Base-by-base conservation (phyloP, 2,329 filamentous ascomycete genomes). In the Xylariales sp. region DNA sequence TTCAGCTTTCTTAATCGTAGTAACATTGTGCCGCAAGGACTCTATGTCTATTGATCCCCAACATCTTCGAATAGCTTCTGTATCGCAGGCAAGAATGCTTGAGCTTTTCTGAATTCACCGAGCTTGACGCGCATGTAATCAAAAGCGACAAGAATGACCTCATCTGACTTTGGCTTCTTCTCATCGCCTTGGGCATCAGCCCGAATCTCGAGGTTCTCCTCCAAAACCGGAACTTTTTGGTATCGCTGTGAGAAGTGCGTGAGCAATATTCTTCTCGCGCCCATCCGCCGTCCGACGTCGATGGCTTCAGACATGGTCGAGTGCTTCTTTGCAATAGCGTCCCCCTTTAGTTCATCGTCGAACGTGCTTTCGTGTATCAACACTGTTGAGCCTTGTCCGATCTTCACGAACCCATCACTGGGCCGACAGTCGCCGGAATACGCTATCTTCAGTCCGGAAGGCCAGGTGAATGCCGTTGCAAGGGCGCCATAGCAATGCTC, bases 231-330 rank as follows among this genome's bases (percentile, higher is more conserved):
- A 24, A 80, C 70, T 64, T 91, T 91, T 54, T 88, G 84, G 62
- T 98, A 98, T 6, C 93, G 76, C 68, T 98, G 93, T 42, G 84
- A 90, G 65, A 98, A 98, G 62, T 98, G 93, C 6, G 93, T 98
- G 36, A 98, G 73, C 42, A 98, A 67, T 12, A 93, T 82, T 12
- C 86, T 74, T 49, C 82, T 78, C 0, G 90, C 93, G 20, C 76
- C 64, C 93, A 98, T 98, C 33, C 71, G 66, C 10, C 76, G 73
- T 2, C 84, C 91, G 3, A 97, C 76, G 32, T 71, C 73, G 3
- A 98, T 74, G 1, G 93, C 93, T 66, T 98, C 93, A 11, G 77
- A 77, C 47, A 89, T 87, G 7, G 93, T 98, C 28, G 78, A 87
- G 68, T 98, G 93, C 57, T 85, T 89, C 77, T 98, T 98, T 38